Evolutionary conservation across 164 flowering plant species (phyloP).

Genomic region (Umbellularia californica): DNA sequence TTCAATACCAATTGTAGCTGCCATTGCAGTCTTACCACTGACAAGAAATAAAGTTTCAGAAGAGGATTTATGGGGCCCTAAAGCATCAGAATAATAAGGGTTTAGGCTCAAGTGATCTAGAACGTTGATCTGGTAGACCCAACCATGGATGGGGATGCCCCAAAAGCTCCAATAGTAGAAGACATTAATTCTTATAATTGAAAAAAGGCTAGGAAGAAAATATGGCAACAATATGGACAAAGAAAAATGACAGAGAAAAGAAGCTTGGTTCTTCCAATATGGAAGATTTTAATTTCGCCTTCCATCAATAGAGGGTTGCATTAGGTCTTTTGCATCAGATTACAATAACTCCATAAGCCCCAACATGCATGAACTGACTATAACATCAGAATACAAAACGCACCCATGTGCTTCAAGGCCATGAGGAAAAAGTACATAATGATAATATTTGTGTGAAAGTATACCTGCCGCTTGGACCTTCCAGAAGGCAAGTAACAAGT

Average conservation of each 20-base stretch:
- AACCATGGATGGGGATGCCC: not conserved
- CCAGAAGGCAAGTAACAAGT: constrained; percentile 83
- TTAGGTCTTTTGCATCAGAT: not conserved
- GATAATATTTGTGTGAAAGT: not conserved
- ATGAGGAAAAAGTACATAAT: not conserved
- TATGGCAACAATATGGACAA: not conserved
- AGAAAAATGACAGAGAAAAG: no score
- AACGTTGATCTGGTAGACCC: not conserved
- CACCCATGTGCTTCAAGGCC: not conserved
- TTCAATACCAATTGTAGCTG: constrained; percentile 91
- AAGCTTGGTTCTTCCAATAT: no score
- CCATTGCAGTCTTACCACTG: constrained; percentile 97
- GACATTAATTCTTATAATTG: not conserved
- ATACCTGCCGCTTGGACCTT: constrained; percentile 97
- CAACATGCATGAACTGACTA: not conserved
- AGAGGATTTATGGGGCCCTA: not conserved
- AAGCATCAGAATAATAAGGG: no score
- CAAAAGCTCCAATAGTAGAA: not conserved
- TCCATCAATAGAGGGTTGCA: not conserved
- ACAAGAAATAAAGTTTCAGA: constrained; percentile 16
- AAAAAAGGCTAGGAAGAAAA: not conserved
- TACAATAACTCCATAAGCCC: not conserved
- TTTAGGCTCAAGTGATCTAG: not conserved
- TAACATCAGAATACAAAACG: not conserved
- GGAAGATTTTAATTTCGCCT: not conserved